A percentile compares a stretch with the other conserved stretches of the same genome.
These are phyloP conservation scores for Tricholoma sp. DNA, from an alignment of 768 basidiomycete genomes.

Conservation along the genomic window DNA sequence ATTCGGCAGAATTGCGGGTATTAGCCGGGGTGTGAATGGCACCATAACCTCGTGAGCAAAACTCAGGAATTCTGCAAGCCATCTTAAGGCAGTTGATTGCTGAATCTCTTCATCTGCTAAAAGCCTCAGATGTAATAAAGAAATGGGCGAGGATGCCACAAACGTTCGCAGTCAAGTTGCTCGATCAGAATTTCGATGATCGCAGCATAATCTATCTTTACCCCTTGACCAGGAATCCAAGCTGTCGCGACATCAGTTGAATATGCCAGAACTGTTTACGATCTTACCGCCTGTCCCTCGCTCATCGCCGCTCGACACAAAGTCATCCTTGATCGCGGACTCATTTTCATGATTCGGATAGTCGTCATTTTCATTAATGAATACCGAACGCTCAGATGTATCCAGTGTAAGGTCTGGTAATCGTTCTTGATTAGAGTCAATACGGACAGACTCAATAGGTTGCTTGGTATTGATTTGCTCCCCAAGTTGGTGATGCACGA, in stretches of 20 bases:
- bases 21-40: slow-evolving; percentile 88
- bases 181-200: slow-evolving; percentile 91
- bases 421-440: slow-evolving; percentile 42
- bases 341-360: slow-evolving; percentile 36
- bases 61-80: slow-evolving; percentile 86
- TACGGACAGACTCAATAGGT: slow-evolving; percentile 35
- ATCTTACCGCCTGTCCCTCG: slow-evolving; percentile 60
- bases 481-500: slow-evolving; percentile 63
- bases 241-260: slow-evolving; percentile 33
- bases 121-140: background rate
- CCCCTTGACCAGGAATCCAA: slow-evolving; percentile 93
- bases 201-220: slow-evolving; percentile 83
- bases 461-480: slow-evolving; percentile 44
- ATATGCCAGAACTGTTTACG: slow-evolving; percentile 1
- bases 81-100: slow-evolving; percentile 88
- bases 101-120: slow-evolving; percentile 88
- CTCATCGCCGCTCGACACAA: slow-evolving; percentile 43
- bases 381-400: slow-evolving; percentile 51
- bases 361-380: slow-evolving; percentile 50
- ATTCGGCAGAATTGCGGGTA: slow-evolving; percentile 90
- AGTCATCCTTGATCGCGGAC: slow-evolving; percentile 37
- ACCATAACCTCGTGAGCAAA: slow-evolving; percentile 92
- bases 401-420: slow-evolving; percentile 56
- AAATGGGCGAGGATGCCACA: slow-evolving; percentile 23
- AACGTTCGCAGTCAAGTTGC: slow-evolving; percentile 81